Conservation (phyloP, 441 rosid genomes). For the Syzygium malaccense region DNA sequence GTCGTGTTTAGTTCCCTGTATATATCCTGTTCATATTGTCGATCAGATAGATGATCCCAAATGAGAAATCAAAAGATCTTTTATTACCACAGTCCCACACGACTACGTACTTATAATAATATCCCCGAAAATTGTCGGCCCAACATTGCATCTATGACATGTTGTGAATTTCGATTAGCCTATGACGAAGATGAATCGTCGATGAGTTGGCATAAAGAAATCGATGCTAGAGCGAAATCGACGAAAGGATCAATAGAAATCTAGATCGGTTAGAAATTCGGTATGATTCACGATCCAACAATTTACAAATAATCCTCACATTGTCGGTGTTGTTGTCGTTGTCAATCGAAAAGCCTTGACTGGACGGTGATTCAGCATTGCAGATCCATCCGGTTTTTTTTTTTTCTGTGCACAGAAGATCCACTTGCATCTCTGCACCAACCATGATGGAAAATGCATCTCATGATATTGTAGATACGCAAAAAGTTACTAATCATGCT, state of each 20-base stretch:
- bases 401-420: neutral
- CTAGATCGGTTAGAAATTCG: neutral
- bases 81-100: neutral
- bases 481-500: neutral
- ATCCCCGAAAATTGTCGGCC: neutral
- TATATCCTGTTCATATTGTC: neutral
- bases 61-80: neutral
- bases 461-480: neutral
- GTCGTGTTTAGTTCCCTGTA: neutral
- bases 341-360: neutral
- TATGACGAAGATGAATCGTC: neutral
- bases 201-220: neutral
- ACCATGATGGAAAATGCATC: too few species aligned
- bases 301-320: neutral
- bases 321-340: neutral
- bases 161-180: neutral
- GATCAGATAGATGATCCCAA: neutral
- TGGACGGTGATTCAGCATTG: neutral
- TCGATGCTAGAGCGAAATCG: neutral
- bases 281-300: neutral
- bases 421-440: neutral
- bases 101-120: neutral
- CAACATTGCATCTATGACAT: neutral
- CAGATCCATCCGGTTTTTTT: neutral
- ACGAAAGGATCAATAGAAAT: neutral